These are phyloP conservation scores for Pleurotus cornucopiae DNA, from an alignment of 768 basidiomycete species.

Conservation along the genomic window DNA sequence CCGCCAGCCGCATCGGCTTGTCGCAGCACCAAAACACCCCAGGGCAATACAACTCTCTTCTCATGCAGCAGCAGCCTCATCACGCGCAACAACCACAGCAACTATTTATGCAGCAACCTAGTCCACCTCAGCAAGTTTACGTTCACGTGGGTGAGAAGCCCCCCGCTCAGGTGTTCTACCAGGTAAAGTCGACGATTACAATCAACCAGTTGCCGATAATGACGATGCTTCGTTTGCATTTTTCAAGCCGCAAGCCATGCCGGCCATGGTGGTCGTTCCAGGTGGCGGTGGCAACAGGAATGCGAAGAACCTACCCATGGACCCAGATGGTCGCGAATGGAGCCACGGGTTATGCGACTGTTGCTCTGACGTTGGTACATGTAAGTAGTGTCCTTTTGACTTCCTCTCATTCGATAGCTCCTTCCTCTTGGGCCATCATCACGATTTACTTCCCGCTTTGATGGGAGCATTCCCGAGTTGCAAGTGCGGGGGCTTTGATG, in stretches of 20 bases:
- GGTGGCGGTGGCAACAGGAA: constrained; percentile 20
- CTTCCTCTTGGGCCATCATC: no score
- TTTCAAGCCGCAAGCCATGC: constrained; percentile 17
- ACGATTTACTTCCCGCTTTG: no score
- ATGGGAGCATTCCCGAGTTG: no score
- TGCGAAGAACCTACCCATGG: constrained; percentile 21
- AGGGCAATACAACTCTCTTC: neutral
- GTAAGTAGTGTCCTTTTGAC: constrained; percentile 10
- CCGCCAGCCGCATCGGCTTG: neutral
- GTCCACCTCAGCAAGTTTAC: neutral
- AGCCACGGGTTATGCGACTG: constrained; percentile 22
- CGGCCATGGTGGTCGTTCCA: constrained; percentile 14
- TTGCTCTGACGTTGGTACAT: constrained; percentile 18
- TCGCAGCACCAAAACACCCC: neutral
- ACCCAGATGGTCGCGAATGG: constrained; percentile 22
- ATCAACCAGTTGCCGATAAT: neutral
- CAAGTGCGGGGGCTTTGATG: no score
- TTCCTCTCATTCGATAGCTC: no score
- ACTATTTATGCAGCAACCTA: neutral
- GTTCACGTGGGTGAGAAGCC: neutral
- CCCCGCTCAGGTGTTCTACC: neutral
- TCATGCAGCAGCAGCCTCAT: neutral
- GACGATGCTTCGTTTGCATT: no score
- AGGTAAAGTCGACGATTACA: neutral
- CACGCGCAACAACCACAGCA: neutral